Conservation (phyloP, 108 stramenopile species). For the Nannochloropsis oceanica region DNA sequence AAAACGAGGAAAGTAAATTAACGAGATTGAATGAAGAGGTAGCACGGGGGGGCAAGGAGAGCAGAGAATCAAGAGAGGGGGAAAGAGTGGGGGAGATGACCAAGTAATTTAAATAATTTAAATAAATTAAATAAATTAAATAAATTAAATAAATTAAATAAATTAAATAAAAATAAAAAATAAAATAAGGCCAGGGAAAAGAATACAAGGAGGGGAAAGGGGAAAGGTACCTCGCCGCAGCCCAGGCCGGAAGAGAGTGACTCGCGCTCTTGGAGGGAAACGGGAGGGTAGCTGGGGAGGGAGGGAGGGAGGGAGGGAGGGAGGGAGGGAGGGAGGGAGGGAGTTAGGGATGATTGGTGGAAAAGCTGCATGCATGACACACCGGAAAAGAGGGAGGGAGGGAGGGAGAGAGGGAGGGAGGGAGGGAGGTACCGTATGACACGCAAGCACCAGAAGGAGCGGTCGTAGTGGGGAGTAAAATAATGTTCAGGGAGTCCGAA, state of each 20-base stretch:
- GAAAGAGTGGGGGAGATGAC: too few species aligned
- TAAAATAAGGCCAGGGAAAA: too few species aligned
- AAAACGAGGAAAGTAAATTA: too few species aligned
- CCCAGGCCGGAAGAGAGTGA: background rate
- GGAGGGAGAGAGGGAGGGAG: background rate
- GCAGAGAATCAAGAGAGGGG: too few species aligned
- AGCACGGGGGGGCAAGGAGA: too few species aligned
- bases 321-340: background rate
- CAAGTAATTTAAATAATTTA: too few species aligned
- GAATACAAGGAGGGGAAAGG: background rate
- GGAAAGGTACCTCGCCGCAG: background rate
- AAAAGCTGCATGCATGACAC: too few species aligned
- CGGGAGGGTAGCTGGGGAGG: background rate
- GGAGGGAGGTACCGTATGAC: background rate
- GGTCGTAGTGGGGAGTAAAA: background rate
- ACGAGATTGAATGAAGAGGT: too few species aligned
- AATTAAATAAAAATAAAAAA: too few species aligned
- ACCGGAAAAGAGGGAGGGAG: background rate
- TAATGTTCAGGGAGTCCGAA: background rate
- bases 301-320: background rate
- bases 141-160: too few species aligned
- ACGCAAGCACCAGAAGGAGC: background rate
- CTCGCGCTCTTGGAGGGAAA: background rate
- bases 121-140: too few species aligned
- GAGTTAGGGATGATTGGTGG: too few species aligned